A percentile compares a stretch with the other conserved stretches of the same genome.
These are phyloP conservation scores for Cryptococcus sp. DNA, from an alignment of 1,284 basidiomycete species.

Conservation along the genomic window DNA sequence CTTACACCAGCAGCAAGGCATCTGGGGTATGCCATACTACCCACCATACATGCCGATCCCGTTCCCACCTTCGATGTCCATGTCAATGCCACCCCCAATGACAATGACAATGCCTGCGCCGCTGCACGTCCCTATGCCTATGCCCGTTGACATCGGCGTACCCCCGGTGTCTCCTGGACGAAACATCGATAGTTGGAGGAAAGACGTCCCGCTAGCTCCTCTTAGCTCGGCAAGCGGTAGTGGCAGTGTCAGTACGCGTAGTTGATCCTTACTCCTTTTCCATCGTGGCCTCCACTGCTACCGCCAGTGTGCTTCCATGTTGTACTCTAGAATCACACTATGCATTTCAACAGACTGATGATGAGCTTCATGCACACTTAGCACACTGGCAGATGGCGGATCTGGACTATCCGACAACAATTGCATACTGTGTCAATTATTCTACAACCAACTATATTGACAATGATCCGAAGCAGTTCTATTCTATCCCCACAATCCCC, in stretches of 20 bases:
- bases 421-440: too few relatives aligned
- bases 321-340: too few relatives aligned
- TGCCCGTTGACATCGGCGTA: constrained; percentile 6
- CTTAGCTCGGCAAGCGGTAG: constrained; percentile 7
- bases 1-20: background rate
- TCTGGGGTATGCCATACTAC: background rate
- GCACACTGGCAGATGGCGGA: background rate
- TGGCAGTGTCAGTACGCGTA: background rate
- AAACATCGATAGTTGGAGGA: constrained; percentile 38
- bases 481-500: constrained; percentile 24
- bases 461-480: background rate
- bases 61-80: background rate
- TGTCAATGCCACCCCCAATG: background rate
- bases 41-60: too few relatives aligned
- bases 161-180: background rate
- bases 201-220: constrained; percentile 29
- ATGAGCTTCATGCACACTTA: too few relatives aligned
- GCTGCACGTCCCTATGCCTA: background rate
- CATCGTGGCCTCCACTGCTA: too few relatives aligned
- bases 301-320: too few relatives aligned
- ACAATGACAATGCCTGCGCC: background rate
- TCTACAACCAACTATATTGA: background rate
- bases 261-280: too few relatives aligned
- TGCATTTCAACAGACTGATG: too few relatives aligned
- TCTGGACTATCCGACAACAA: background rate